Conservation (phyloP, 1,284 basidiomycete species). For the Pseudozyma hubeiensis region DNA sequence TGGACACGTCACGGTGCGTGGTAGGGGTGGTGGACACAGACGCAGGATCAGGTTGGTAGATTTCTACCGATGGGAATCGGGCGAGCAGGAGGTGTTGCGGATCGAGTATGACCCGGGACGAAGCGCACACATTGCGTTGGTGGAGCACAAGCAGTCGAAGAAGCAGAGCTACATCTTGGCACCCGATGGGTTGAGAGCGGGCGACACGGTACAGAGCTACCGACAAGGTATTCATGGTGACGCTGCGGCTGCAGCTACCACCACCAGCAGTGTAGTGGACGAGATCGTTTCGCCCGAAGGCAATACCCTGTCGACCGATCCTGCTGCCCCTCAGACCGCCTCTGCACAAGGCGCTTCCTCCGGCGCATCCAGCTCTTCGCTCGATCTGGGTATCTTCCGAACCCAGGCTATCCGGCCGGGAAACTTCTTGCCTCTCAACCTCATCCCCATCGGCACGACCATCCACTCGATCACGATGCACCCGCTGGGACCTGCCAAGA, state of each 20-base stretch:
- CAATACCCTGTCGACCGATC: constrained; percentile 21
- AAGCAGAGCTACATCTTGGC: constrained; percentile 87
- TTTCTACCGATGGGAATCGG: constrained; percentile 79
- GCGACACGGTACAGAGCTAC: constrained; percentile 89
- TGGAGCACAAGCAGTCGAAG: constrained; percentile 75
- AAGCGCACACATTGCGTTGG: constrained; percentile 90
- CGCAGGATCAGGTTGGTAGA: constrained; percentile 88
- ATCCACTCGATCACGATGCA: constrained; percentile 87
- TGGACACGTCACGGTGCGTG: constrained; percentile 88
- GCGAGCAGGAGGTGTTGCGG: constrained; percentile 87
- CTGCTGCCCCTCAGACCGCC: constrained; percentile 42
- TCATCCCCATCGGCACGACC: constrained; percentile 91
- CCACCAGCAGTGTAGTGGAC: constrained; percentile 16
- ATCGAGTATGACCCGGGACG: constrained; percentile 97
- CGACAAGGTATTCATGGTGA: constrained; percentile 68
- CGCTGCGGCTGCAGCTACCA: constrained; percentile 3
- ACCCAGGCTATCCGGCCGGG: constrained; percentile 87
- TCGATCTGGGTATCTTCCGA: constrained; percentile 87
- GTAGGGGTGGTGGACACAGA: constrained; percentile 89
- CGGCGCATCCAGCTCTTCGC: constrained; percentile 72
- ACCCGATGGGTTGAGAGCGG: constrained; percentile 86
- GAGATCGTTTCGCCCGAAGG: constrained; percentile 27
- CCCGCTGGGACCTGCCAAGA: constrained; percentile 80
- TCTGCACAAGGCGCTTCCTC: constrained; percentile 1
- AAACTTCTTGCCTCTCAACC: constrained; percentile 89